Base-by-base conservation (phyloP, 805 yeast species). In the Ogataea dorogensis region DNA sequence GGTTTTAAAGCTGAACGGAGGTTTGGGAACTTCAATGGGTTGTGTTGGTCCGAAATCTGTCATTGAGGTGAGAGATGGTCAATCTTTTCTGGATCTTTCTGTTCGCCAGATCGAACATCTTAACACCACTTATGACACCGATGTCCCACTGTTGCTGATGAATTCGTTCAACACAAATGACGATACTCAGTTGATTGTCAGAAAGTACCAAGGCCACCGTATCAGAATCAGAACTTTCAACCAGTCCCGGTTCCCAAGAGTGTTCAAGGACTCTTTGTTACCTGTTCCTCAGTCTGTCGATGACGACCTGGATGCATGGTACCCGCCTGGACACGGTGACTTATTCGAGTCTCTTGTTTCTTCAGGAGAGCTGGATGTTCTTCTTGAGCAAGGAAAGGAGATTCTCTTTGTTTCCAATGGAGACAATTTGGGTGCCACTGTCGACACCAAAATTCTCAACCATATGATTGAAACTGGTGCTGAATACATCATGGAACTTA, bases 241-340 rank as follows among this genome's bases (percentile, higher is more conserved):
- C 72, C 98, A 93, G 72, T 88, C 97, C n/a, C 79, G 93, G 53
- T 93, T 79, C 72, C 98, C 98, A 55, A 80, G 98, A 68, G 87
- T 93, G 48, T 84, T 75, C 70, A 87, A 85, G 69, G 98, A 93
- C 64, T 86, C 97, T n/a, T 68, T 88, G 53, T 75, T 93, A 60
- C 98, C 98, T 17, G 96, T 91, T 31, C 97, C 98, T 42, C 77
- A 83, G 48, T 58, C 75, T 22, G 73, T 62, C 47, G 80, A 81
- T 43, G 95, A 87, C 55, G 71, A 73, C 27, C 73, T 85, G 51
- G 91, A 86, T 54, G 72, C 85, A 40, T 93, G 98, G 98, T 93
- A 93, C 62, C 98, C 98, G 33, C 98, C 98, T n/a, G 98, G 98
- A 36, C 98, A 93, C 65, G 98, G 98, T 67, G 98, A 93, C 67